A percentile compares a stretch with the other conserved stretches of the same genome.
phyloP scores from a whole-genome alignment of 176 grass and related monocot genomes.

The Zoysia japonica region DNA sequence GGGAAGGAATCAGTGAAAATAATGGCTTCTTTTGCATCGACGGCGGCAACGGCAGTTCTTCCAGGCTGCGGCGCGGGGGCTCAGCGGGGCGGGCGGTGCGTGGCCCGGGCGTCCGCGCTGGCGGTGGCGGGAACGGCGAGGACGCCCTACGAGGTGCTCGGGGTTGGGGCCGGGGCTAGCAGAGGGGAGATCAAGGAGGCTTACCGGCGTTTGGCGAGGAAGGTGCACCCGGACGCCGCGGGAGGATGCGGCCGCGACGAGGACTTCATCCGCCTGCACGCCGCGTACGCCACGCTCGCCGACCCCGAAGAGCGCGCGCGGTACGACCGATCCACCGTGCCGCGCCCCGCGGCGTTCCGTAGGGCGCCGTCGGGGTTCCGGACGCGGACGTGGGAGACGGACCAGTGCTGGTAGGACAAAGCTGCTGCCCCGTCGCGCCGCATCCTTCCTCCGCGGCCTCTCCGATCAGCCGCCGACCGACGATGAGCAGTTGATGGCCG shows the following conservation, averaged over 20 bases:
- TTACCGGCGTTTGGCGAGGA: conserved; percentile 66
- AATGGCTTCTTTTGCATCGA: conserved; percentile 24
- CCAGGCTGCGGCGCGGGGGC: not conserved
- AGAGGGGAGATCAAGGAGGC: conserved; percentile 66
- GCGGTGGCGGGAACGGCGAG: not conserved
- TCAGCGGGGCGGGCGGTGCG: not conserved
- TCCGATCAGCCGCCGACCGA: not conserved
- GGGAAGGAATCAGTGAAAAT: too few relatives aligned
- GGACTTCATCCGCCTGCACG: conserved; percentile 71
- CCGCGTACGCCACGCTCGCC: conserved; percentile 68
- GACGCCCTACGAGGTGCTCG: conserved; percentile 75
- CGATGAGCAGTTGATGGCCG: too few relatives aligned
- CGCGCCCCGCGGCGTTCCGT: not conserved
- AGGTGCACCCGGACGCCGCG: conserved; percentile 67
- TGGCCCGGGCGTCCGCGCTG: not conserved
- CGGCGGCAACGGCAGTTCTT: not conserved
- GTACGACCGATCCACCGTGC: conserved; percentile 54
- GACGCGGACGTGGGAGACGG: conserved; percentile 62
- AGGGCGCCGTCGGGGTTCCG: not conserved
- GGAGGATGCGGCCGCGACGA: conserved; percentile 4
- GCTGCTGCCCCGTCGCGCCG: not conserved
- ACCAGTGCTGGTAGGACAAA: conserved; percentile 69
- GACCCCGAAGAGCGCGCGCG: conserved; percentile 64
- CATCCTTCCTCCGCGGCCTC: not conserved
- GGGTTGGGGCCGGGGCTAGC: conserved; percentile 41